phyloP scores from a whole-genome alignment of 305 asterid species.

The Fraxinus baroniana region DNA sequence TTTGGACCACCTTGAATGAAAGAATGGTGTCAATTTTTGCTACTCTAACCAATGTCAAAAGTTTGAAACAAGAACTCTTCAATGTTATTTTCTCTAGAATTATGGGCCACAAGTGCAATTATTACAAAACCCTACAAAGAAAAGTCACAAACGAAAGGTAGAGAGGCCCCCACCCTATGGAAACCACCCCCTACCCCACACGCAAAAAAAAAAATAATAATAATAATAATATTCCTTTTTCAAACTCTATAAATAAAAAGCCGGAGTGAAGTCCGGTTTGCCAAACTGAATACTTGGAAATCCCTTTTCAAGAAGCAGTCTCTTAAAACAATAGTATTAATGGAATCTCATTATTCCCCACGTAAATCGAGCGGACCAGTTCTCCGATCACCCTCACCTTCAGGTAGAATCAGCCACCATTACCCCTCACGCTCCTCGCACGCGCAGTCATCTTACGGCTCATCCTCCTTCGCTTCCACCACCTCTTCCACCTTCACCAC shows the following conservation, averaged over 20 bases:
- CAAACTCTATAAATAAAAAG: conserved; percentile 31
- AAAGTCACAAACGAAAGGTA: background rate
- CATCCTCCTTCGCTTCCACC: conserved; percentile 11
- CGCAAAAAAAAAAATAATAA: too few species aligned
- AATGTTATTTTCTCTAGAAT: background rate
- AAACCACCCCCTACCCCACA: background rate
- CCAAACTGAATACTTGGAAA: conserved; percentile 29
- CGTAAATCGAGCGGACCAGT: conserved; percentile 41
- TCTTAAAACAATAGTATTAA: background rate
- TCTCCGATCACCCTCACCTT: conserved; percentile 40
- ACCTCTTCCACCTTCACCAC: background rate
- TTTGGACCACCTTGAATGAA: background rate
- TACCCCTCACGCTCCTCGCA: conserved; percentile 5
- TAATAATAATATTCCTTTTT: too few species aligned
- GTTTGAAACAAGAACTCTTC: background rate
- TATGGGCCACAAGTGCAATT: background rate
- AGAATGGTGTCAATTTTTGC: background rate
- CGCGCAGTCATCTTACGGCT: conserved; percentile 16
- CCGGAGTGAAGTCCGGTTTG: conserved; percentile 36
- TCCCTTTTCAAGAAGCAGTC: background rate
- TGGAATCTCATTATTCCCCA: conserved; percentile 26
- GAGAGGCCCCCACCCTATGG: too few species aligned
- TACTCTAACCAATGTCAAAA: background rate
- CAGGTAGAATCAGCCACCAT: conserved; percentile 21
- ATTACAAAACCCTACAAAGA: background rate